A percentile compares a stretch with the other conserved stretches of the same genome.
Evolutionary conservation across 768 basidiomycete genomes (phyloP).

Genomic region (Agaricus subrufescens): DNA sequence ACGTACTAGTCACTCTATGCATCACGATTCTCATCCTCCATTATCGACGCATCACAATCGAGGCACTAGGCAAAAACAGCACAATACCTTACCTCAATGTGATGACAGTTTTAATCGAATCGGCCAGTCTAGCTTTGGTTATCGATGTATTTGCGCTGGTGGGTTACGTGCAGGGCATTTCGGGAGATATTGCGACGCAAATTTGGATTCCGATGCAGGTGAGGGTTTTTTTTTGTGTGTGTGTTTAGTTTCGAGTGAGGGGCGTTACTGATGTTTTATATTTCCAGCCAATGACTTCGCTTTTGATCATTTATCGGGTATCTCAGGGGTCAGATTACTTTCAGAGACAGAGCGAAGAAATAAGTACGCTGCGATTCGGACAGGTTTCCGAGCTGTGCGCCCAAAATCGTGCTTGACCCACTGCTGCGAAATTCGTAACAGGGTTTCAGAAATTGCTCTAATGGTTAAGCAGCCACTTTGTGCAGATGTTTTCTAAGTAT

Average conservation of each 20-base stretch:
- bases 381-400: too few relatives aligned
- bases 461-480: too few relatives aligned
- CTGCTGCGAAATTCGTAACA: too few relatives aligned
- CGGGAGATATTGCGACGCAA: background rate
- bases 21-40: slow-evolving; percentile 7
- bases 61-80: slow-evolving; percentile 8
- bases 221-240: background rate
- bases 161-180: background rate
- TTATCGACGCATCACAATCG: slow-evolving; percentile 2
- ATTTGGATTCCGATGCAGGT: slow-evolving; percentile 1
- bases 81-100: slow-evolving; percentile 7
- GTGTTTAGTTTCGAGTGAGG: background rate
- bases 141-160: background rate
- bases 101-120: slow-evolving; percentile 13
- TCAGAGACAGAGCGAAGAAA: background rate
- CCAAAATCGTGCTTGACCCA: too few relatives aligned
- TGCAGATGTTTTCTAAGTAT: too few relatives aligned
- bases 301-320: slow-evolving; percentile 1
- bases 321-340: background rate
- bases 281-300: background rate
- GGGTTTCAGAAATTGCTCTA: too few relatives aligned
- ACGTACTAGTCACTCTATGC: slow-evolving; percentile 11
- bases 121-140: slow-evolving; percentile 11
- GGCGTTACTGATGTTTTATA: too few relatives aligned
- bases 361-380: too few relatives aligned